phyloP scores from a whole-genome alignment of 371 early-diverging fungal genomes.

The Funneliformis caledonium region DNA sequence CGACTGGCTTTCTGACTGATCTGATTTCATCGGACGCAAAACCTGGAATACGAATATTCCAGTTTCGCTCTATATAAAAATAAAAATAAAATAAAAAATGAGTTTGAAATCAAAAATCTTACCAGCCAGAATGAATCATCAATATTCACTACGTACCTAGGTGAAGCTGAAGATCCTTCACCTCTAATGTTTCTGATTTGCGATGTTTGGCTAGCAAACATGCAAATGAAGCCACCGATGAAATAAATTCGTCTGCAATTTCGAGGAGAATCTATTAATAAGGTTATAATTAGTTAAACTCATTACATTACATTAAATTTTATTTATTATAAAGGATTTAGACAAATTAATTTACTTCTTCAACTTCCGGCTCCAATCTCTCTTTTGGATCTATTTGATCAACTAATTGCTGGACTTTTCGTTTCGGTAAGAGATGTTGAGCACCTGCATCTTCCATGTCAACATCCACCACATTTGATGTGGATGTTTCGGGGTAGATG shows the following conservation, averaged over 20 bases:
- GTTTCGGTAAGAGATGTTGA: conserved; percentile 69
- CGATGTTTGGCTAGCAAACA: conserved; percentile 92
- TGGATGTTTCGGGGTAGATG: background rate
- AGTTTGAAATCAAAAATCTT: background rate
- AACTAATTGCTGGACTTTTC: conserved; percentile 88
- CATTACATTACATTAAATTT: background rate
- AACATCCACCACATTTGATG: background rate
- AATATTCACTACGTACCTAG: conserved; percentile 61
- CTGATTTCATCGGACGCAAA: conserved; percentile 85
- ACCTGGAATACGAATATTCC: conserved; percentile 94
- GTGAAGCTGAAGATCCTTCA: conserved; percentile 90
- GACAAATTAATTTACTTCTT: conserved; percentile 66
- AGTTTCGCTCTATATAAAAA: conserved; percentile 77
- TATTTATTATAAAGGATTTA: background rate
- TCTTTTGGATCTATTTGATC: conserved; percentile 87
- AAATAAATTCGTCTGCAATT: conserved; percentile 93
- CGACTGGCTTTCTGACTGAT: conserved; percentile 70
- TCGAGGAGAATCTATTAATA: conserved; percentile 73
- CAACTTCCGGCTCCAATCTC: conserved; percentile 86
- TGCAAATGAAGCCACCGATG: conserved; percentile 83
- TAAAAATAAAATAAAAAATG: background rate
- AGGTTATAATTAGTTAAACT: background rate
- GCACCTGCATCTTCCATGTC: background rate
- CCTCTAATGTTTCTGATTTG: conserved; percentile 80
- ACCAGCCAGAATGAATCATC: background rate